Conservation (phyloP, 2,329 filamentous ascomycete species). For the Sporothrix globosa region DNA sequence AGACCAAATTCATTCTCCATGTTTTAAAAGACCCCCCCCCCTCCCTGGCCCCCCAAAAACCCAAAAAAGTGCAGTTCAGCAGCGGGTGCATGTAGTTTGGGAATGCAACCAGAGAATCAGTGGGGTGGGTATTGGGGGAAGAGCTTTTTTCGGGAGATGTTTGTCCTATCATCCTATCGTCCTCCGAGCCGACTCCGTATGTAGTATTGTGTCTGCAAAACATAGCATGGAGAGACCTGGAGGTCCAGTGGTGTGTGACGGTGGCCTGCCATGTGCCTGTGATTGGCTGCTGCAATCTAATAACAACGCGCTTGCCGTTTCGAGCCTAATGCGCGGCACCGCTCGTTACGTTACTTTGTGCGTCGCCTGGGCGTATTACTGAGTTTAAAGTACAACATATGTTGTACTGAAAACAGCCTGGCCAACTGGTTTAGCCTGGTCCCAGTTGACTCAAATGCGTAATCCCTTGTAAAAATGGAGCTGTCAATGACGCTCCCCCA, state of each 20-base stretch:
- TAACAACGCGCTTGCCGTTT: constrained; percentile 18
- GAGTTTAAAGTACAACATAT: too few relatives aligned
- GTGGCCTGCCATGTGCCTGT: constrained; percentile 4
- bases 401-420: neutral
- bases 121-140: too few relatives aligned
- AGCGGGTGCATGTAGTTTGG: too few relatives aligned
- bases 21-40: too few relatives aligned
- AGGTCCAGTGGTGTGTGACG: constrained; percentile 7
- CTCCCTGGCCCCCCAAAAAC: too few relatives aligned
- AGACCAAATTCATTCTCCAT: too few relatives aligned
- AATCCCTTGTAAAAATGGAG: constrained; percentile 13
- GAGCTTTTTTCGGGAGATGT: too few relatives aligned
- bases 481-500: neutral
- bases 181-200: too few relatives aligned
- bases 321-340: constrained; percentile 23
- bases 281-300: constrained; percentile 21
- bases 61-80: too few relatives aligned
- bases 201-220: too few relatives aligned
- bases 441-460: constrained; percentile 5
- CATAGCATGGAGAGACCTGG: neutral
- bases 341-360: constrained; percentile 33
- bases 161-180: too few relatives aligned
- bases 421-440: neutral
- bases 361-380: neutral
- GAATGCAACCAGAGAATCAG: too few relatives aligned